Percentiles rank a stretch among this genome's conserved stretches.
Evolutionary conservation across 352 stramenopile genomes (phyloP).

Genomic region (Detonula confervacea): DNA sequence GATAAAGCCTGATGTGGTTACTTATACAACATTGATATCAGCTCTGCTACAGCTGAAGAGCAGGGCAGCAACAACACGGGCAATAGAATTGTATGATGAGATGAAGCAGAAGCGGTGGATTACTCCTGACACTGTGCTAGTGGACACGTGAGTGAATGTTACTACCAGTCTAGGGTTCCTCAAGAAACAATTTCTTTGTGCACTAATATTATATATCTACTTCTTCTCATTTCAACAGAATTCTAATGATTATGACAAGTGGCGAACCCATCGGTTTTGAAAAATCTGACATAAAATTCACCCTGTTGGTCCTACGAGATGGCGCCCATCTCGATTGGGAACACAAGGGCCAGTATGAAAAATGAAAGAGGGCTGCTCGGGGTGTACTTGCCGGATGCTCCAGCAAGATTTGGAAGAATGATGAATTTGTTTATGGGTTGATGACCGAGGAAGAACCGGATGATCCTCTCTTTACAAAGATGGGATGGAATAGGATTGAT

Average conservation of each 20-base stretch:
- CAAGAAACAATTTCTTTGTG: too few species aligned
- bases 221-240: slow-evolving; percentile 45
- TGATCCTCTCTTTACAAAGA: slow-evolving; percentile 69
- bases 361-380: slow-evolving; percentile 59
- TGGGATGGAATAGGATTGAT: slow-evolving; percentile 83
- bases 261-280: slow-evolving; percentile 48
- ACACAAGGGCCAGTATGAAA: slow-evolving; percentile 64
- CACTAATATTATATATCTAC: too few species aligned
- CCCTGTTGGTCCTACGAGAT: slow-evolving; percentile 64
- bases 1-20: slow-evolving; percentile 73
- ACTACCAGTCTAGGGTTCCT: too few species aligned
- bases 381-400: slow-evolving; percentile 59
- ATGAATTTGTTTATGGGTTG: slow-evolving; percentile 59
- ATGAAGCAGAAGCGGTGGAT: slow-evolving; percentile 73
- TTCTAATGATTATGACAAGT: slow-evolving; percentile 66
- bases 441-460: slow-evolving; percentile 24
- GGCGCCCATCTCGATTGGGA: slow-evolving; percentile 50
- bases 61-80: slow-evolving; percentile 49
- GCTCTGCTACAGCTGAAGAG: slow-evolving; percentile 56
- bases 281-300: slow-evolving; percentile 67
- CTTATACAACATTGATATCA: slow-evolving; percentile 76
- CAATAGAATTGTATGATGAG: slow-evolving; percentile 65
- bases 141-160: slow-evolving; percentile 72
- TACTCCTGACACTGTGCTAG: slow-evolving; percentile 66
- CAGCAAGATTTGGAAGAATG: slow-evolving; percentile 67